Conservation (phyloP, 2,329 filamentous ascomycete species). For the Trichoderma oligosporum region DNA sequence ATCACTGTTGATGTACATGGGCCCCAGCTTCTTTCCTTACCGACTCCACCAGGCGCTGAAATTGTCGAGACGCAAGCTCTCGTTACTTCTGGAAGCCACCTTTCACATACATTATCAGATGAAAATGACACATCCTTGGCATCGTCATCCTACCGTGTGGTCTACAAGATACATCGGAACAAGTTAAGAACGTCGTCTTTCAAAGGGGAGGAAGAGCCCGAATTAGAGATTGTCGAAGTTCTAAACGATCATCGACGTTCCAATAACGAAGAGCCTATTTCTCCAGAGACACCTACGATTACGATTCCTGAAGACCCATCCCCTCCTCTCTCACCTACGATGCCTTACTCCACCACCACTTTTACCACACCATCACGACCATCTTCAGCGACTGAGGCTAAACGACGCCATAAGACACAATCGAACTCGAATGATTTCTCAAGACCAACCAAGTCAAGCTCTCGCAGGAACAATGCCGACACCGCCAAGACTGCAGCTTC, state of each 20-base stretch:
- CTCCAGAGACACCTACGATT: conserved; percentile 6
- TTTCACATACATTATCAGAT: conserved; percentile 20
- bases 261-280: conserved; percentile 1
- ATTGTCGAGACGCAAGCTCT: conserved; percentile 48
- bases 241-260: background rate
- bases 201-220: conserved; percentile 32
- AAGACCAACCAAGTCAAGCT: conserved; percentile 15
- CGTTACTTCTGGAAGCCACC: conserved; percentile 18
- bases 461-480: conserved; percentile 10
- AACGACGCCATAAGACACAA: background rate
- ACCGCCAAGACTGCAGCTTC: conserved; percentile 1
- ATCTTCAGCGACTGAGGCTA: background rate
- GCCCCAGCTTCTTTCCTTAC: conserved; percentile 46
- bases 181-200: conserved; percentile 43
- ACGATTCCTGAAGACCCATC: background rate
- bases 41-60: conserved; percentile 56
- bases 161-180: conserved; percentile 56
- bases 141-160: conserved; percentile 47
- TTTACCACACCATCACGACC: background rate
- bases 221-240: conserved; percentile 26
- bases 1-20: conserved; percentile 62
- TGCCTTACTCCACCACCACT: background rate
- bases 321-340: conserved; percentile 6
- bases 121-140: conserved; percentile 22
- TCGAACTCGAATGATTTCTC: conserved; percentile 8